phyloP scores from a whole-genome alignment of 768 basidiomycete species.

The Leccinum imitatum region DNA sequence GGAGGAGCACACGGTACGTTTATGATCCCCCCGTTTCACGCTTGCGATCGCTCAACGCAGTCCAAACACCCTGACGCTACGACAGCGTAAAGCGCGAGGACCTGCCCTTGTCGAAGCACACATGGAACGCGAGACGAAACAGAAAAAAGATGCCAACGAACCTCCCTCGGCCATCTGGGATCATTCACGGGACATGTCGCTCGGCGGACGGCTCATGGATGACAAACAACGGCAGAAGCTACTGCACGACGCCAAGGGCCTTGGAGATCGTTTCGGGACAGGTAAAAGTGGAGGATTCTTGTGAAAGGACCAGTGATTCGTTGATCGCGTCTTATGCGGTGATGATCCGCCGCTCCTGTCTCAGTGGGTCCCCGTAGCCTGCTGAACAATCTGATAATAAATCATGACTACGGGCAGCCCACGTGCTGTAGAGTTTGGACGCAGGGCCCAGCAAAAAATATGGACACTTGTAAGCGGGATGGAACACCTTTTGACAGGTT shows the following conservation, averaged over 20 bases:
- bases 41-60: not conserved
- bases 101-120: conserved; percentile 59
- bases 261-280: conserved; percentile 82
- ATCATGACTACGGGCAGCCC: not conserved
- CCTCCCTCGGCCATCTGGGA: conserved; percentile 83
- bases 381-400: not conserved
- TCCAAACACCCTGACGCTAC: not conserved
- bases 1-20: no score
- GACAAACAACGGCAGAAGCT: conserved; percentile 76
- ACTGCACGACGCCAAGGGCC: conserved; percentile 75
- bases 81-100: conserved; percentile 49
- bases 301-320: conserved; percentile 23
- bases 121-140: conserved; percentile 36
- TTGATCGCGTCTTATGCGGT: not conserved
- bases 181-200: conserved; percentile 83
- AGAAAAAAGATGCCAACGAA: conserved; percentile 45
- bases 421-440: conserved; percentile 1
- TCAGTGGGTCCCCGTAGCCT: not conserved
- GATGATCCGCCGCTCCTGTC: conserved; percentile 10
- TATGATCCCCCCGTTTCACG: not conserved
- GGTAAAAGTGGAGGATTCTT: conserved; percentile 68
- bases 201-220: conserved; percentile 88
- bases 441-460: not conserved
- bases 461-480: not conserved
- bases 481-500: conserved; percentile 2